Evolutionary conservation across 2,329 filamentous ascomycete species (phyloP).

Genomic region (Harringtonia aguacate): DNA sequence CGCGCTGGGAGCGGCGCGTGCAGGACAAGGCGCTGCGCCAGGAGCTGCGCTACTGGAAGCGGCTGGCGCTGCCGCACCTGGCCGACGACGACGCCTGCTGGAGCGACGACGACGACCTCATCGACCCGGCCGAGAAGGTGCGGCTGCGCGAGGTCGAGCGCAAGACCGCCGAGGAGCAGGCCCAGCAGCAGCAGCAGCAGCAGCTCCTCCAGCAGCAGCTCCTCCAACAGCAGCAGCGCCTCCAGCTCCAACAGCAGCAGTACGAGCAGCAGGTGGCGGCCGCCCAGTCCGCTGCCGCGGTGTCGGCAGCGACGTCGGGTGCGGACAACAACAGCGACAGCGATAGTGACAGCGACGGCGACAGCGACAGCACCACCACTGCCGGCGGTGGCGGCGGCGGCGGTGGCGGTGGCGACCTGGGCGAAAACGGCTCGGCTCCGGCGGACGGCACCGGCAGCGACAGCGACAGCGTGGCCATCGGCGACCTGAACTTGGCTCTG

Average conservation of each 20-base stretch:
- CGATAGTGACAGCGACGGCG: background rate
- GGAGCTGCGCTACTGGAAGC: constrained; percentile 56
- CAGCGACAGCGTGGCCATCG: background rate
- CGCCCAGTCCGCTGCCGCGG: background rate
- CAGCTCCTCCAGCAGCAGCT: constrained; percentile 1
- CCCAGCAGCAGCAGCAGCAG: constrained; percentile 6
- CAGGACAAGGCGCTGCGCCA: constrained; percentile 42
- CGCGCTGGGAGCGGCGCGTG: constrained; percentile 41
- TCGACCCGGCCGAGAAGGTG: constrained; percentile 50
- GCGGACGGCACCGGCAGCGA: background rate
- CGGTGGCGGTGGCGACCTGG: background rate
- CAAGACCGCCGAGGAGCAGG: constrained; percentile 23
- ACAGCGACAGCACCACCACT: background rate
- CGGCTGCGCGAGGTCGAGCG: constrained; percentile 39
- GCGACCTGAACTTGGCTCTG: background rate
- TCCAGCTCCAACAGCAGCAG: background rate
- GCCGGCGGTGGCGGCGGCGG: background rate
- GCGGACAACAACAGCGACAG: background rate
- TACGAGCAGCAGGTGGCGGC: constrained; percentile 6
- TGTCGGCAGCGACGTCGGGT: background rate
- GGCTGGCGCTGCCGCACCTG: constrained; percentile 47
- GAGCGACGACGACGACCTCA: constrained; percentile 55
- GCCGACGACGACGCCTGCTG: constrained; percentile 50
- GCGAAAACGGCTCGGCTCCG: no score
- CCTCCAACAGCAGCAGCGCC: constrained; percentile 1